These are phyloP conservation scores for Paraconiothyrium sp. DNA, from an alignment of 2,329 filamentous ascomycete species.

Conservation along the genomic window DNA sequence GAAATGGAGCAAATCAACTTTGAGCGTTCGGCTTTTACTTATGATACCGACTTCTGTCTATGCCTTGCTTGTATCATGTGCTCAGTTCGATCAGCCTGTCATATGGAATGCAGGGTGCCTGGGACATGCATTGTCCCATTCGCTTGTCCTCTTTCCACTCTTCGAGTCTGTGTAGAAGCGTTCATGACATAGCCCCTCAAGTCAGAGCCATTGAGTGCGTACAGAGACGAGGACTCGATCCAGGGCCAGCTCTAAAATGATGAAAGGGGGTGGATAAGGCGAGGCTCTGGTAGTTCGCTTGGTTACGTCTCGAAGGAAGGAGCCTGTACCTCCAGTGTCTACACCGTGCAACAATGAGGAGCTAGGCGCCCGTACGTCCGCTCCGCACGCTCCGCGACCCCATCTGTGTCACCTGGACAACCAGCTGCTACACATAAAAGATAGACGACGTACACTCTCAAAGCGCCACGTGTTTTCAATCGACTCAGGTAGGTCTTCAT, in stretches of 20 bases:
- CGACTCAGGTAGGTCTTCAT: not conserved
- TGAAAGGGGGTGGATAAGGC: too few relatives aligned
- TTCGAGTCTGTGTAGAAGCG: too few relatives aligned
- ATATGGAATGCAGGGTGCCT: not conserved
- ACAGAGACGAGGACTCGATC: too few relatives aligned
- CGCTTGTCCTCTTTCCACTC: too few relatives aligned
- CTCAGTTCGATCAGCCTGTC: not conserved
- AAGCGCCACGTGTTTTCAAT: not conserved
- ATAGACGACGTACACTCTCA: not conserved
- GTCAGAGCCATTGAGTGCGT: too few relatives aligned
- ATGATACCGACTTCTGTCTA: constrained; percentile 3
- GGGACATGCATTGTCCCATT: too few relatives aligned
- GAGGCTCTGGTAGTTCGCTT: too few relatives aligned
- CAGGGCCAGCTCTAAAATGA: too few relatives aligned
- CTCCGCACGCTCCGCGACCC: not conserved
- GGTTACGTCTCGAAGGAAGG: too few relatives aligned
- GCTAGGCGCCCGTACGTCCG: not conserved
- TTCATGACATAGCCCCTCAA: too few relatives aligned
- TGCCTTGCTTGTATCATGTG: not conserved
- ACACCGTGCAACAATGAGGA: not conserved
- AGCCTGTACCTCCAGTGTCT: not conserved
- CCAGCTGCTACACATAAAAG: not conserved
- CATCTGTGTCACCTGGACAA: not conserved
- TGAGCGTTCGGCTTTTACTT: not conserved
- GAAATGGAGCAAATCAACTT: too few relatives aligned